Conservation (phyloP, 2,329 filamentous ascomycete species). For the Penicillium glabrum region DNA sequence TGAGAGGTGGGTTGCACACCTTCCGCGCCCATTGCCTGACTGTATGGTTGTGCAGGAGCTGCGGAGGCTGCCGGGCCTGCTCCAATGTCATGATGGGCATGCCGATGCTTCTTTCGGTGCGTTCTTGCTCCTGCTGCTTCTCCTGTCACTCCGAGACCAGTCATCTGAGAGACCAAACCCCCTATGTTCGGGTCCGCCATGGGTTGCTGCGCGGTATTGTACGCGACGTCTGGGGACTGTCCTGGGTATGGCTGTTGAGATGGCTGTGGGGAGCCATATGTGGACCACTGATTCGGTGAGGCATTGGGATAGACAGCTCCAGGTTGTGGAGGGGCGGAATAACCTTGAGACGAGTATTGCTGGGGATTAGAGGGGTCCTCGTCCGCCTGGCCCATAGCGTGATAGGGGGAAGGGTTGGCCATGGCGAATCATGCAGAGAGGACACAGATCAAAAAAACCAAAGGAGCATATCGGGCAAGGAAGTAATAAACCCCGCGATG, state of each 20-base stretch:
- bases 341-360: conserved; percentile 34
- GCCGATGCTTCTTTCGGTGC: conserved; percentile 86
- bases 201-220: conserved; percentile 28
- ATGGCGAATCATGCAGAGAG: conserved; percentile 37
- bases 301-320: conserved; percentile 36
- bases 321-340: conserved; percentile 38
- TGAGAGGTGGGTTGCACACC: conserved; percentile 56
- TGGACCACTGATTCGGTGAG: conserved; percentile 33
- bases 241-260: conserved; percentile 26
- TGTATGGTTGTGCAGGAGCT: conserved; percentile 66
- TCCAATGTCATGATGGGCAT: conserved; percentile 84
- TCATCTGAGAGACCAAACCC: conserved; percentile 66
- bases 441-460: conserved; percentile 3
- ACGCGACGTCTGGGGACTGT: conserved; percentile 26
- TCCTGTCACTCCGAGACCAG: conserved; percentile 66
- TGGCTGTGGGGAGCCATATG: conserved; percentile 24
- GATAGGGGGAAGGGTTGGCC: conserved; percentile 45
- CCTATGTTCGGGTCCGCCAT: conserved; percentile 35
- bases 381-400: conserved; percentile 39
- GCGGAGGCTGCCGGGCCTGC: conserved; percentile 38
- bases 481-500: conserved; percentile 11
- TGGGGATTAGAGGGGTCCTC: conserved; percentile 58
- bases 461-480: background rate
- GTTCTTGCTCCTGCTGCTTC: conserved; percentile 45
- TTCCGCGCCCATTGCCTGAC: conserved; percentile 65